A percentile compares a stretch with the other conserved stretches of the same genome.
Evolutionary conservation across 768 basidiomycete genomes (phyloP).

Genomic region (Gloeophyllum trabeum): DNA sequence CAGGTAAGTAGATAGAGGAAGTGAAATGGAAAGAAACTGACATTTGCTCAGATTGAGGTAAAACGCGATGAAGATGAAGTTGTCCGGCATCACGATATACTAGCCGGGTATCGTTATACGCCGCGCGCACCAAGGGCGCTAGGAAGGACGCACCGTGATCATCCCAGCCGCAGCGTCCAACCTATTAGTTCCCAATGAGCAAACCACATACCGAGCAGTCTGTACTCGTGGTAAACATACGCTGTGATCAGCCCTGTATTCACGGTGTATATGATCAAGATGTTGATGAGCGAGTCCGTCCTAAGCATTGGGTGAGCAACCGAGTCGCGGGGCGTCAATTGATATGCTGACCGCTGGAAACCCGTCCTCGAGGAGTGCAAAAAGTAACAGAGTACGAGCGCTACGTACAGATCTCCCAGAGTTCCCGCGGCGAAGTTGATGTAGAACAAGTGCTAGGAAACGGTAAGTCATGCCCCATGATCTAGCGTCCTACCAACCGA

Average conservation of each 20-base stretch:
- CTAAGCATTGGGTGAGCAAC: slow-evolving; percentile 18
- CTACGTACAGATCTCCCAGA: slow-evolving; percentile 39
- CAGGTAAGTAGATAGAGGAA: neutral
- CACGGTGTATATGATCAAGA: slow-evolving; percentile 38
- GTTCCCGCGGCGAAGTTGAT: slow-evolving; percentile 38
- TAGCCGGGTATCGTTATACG: slow-evolving; percentile 2
- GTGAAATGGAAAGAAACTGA: slow-evolving; percentile 14
- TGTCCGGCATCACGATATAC: slow-evolving; percentile 41
- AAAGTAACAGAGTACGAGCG: slow-evolving; percentile 35
- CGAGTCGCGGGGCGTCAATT: neutral
- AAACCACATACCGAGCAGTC: slow-evolving; percentile 19
- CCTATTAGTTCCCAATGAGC: slow-evolving; percentile 15
- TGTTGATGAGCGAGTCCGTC: slow-evolving; percentile 36
- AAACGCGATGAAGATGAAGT: slow-evolving; percentile 43
- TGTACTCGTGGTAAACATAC: slow-evolving; percentile 25
- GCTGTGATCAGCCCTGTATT: slow-evolving; percentile 35
- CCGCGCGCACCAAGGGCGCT: neutral
- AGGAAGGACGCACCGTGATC: slow-evolving; percentile 19
- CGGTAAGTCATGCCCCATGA: neutral
- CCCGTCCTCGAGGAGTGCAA: slow-evolving; percentile 40
- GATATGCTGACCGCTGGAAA: slow-evolving; percentile 26
- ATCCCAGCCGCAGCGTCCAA: slow-evolving; percentile 34
- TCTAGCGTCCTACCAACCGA: neutral
- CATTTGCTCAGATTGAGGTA: slow-evolving; percentile 43
- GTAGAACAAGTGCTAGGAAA: slow-evolving; percentile 25